Conservation (phyloP, 73 alveolate genomes). For the Tetrahymena borealis region DNA sequence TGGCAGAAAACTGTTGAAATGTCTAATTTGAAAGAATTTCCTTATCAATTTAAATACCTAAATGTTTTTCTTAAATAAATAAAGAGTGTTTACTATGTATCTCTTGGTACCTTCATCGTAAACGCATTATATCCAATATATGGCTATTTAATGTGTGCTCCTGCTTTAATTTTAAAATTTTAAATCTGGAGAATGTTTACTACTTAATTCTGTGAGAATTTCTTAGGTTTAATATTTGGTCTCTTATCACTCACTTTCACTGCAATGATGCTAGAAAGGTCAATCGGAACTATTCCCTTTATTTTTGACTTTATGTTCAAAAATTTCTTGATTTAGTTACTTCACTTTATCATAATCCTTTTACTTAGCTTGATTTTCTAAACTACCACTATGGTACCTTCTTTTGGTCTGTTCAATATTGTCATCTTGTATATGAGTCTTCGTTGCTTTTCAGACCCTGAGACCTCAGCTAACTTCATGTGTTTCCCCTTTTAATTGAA, state of each 20-base stretch:
- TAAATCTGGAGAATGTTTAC: not conserved
- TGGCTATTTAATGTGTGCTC: not conserved
- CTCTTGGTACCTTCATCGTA: not conserved
- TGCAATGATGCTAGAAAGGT: not conserved
- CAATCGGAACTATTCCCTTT: not conserved
- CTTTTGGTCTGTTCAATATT: not conserved
- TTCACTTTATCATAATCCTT: not conserved
- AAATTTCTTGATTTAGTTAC: not conserved
- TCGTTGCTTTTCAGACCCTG: not conserved
- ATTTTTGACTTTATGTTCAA: not conserved
- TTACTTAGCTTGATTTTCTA: not conserved
- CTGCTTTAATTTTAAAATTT: not conserved
- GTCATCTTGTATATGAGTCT: not conserved
- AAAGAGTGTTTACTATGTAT: not conserved
- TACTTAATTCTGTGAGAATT: not conserved
- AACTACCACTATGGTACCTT: not conserved
- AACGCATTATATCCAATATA: not conserved
- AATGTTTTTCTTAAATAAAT: too few relatives aligned
- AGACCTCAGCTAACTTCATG: not conserved
- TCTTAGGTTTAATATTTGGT: not conserved
- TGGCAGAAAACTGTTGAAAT: too few relatives aligned
- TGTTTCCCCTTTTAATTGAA: not conserved
- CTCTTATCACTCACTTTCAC: not conserved
- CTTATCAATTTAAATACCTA: too few relatives aligned
- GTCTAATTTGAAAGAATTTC: too few relatives aligned